Evolutionary conservation across 2,329 filamentous ascomycete species (phyloP), one percentile per base, ranked within the genome.

Genomic region (Leptographium lundbergii): DNA sequence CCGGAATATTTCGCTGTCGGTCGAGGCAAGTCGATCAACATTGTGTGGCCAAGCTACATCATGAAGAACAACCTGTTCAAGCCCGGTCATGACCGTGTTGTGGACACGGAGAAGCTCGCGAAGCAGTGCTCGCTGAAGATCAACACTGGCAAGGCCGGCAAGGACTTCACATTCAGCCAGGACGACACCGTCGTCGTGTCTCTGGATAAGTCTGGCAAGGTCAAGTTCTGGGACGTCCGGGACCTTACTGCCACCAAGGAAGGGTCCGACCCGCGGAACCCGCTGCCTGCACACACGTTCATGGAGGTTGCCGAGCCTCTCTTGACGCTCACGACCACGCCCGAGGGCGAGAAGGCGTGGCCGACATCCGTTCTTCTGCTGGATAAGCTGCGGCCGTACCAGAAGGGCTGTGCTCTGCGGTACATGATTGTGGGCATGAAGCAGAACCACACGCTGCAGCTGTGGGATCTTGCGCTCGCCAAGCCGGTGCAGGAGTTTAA

Each of bases 381-480:
- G 66, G 94, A 99, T 75, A 99, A 97, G 78, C 85, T 91, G 73
- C 88, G 91, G 63, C 91, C 94, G 53, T 96, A 95, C 73, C 83
- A 86, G 74, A 96, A 94, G 75, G 87, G 88, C 61, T 87, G 88
- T 68, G 91, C 95, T 54, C 79, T 96, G 63, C 85, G 94, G 62
- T 99, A 99, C 75, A 87, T 99, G 76, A 86, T 99, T 70, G 89
- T 99, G 63, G 94, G 94, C 67, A 90, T 97, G 83, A 96, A 97
- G 77, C 94, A 99, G 73, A 99, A 99, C 73, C 94, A 99, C 75
- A 95, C 92, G 59, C 83, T 99, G 62, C 95, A 99, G 77, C 83
- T 99, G 52, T 99, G 94, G 95, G 94, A 99, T 76, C 85, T 99
- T 68, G 91, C 89, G 50, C 85, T 99, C 39, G 88, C 88, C 65